A percentile compares a stretch with the other conserved stretches of the same genome.
These are phyloP conservation scores for Coemansia sp. DNA, from an alignment of 192 early-diverging fungal species.

Conservation along the genomic window DNA sequence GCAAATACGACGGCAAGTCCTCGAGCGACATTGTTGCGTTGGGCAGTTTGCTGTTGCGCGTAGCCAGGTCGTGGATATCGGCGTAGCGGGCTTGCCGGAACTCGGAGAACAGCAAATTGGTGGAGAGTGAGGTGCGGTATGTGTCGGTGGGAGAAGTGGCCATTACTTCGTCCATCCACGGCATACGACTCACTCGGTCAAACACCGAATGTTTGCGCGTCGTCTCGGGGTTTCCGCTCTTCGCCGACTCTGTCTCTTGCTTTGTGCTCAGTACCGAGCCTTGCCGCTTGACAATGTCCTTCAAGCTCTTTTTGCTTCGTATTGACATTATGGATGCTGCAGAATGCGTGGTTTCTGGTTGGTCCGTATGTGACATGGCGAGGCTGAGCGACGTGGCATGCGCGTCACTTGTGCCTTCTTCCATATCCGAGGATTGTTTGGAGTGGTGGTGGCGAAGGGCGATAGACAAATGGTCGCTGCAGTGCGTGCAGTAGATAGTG, in stretches of 20 bases:
- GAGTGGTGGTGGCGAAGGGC: slow-evolving; percentile 11
- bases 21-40: slow-evolving; percentile 1
- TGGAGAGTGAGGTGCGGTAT: slow-evolving; percentile 35
- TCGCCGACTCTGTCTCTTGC: background rate
- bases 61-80: slow-evolving; percentile 35
- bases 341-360: background rate
- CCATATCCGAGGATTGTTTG: background rate
- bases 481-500: slow-evolving; percentile 34
- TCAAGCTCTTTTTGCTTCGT: background rate
- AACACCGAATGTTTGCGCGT: slow-evolving; percentile 26
- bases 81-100: slow-evolving; percentile 16
- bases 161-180: slow-evolving; percentile 53
- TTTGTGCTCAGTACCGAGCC: background rate
- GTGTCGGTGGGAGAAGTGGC: slow-evolving; percentile 39
- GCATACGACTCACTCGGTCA: slow-evolving; percentile 30
- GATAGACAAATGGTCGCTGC: slow-evolving; percentile 34
- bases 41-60: slow-evolving; percentile 39
- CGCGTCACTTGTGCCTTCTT: background rate
- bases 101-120: slow-evolving; percentile 1
- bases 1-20: slow-evolving; percentile 2
- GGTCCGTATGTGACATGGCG: background rate
- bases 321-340: background rate
- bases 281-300: background rate
- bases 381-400: background rate
- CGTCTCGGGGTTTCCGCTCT: background rate